Percentiles rank a stretch among this genome's conserved stretches.
Conservation (phyloP, 345 rosid genomes). For the Camelina sativa region DNA sequence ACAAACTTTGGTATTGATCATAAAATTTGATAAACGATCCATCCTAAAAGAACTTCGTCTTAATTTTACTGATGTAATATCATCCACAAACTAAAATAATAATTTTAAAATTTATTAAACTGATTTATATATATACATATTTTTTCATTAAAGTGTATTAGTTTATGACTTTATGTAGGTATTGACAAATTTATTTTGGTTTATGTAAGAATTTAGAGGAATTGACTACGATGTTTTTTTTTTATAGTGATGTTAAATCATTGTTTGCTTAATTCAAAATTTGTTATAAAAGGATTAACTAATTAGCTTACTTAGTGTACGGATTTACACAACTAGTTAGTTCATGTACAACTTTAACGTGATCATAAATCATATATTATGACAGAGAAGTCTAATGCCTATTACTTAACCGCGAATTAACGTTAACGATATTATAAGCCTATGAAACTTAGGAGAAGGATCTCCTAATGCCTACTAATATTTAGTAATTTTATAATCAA, state of each 20-base stretch:
- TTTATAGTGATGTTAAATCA: background rate
- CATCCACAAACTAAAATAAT: too few relatives aligned
- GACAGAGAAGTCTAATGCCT: constrained; percentile 24
- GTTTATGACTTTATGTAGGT: background rate
- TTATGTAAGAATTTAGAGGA: background rate
- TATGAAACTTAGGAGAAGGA: constrained; percentile 35
- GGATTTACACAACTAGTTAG: background rate
- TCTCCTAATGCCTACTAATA: constrained; percentile 39
- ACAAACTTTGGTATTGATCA: background rate
- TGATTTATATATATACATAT: background rate
- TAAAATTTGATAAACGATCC: background rate
- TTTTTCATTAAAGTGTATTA: background rate
- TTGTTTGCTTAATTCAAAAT: background rate
- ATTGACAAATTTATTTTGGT: background rate
- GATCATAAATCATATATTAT: background rate
- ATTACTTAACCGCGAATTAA: constrained; percentile 45
- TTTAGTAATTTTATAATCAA: constrained; percentile 33
- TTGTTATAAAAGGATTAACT: too few relatives aligned
- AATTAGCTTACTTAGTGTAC: background rate
- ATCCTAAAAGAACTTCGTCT: background rate
- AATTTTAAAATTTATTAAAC: background rate
- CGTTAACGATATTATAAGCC: constrained; percentile 6
- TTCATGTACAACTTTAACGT: background rate
- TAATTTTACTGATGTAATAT: background rate
- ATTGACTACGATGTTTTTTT: background rate